Evolutionary conservation across 768 basidiomycete species (phyloP), one percentile per base, ranked within the genome.

Genomic region (Dioszegia aurantiaca): DNA sequence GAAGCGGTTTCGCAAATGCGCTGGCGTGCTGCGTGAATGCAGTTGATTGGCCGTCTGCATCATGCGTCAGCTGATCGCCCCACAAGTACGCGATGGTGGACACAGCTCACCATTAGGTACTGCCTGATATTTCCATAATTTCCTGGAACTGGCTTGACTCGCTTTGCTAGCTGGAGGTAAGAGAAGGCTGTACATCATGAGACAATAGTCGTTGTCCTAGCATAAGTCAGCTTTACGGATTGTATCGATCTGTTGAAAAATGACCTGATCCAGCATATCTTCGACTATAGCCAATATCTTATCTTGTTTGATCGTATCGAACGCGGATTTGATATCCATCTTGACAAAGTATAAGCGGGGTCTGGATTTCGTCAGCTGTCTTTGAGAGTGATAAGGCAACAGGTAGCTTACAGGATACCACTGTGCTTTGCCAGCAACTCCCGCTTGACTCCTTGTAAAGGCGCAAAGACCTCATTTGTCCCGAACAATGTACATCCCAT

Each of bases 261-360:
- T 84, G 46, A 75, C 75, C 30, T 67, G 55, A n/a, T 70, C 68
- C 9, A 99, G 80, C 2, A 97, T 69, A 2, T 83, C 78, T 10
- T 82, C 81, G 26, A 98, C 76, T 36, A 99, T 89, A 37, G 83
- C 80, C 30, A 98, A 77, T 42, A 99, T 77, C 67, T 87, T 92
- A 8, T 83, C 81, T 75, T 98, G 95, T 31, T 90, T 86, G 58
- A 98, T 98, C 0, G 88, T 90, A 77, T 99, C 95, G 79, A 97
- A 99, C 66, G 92, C 95, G 6, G 94, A 87, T 60, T 87, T 87
- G 17, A 98, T 91, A 71, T 99, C 95, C 24, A 95, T 84, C 76
- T 99, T 99, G 49, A 92, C 93, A 67, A 99, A 94, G 76, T 92
- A 98, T 5, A 98, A 77, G 62, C 85, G 85, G 0, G 93, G 90